Evolutionary conservation across 345 rosid genomes (phyloP).

Genomic region (Sonneratia alba): DNA sequence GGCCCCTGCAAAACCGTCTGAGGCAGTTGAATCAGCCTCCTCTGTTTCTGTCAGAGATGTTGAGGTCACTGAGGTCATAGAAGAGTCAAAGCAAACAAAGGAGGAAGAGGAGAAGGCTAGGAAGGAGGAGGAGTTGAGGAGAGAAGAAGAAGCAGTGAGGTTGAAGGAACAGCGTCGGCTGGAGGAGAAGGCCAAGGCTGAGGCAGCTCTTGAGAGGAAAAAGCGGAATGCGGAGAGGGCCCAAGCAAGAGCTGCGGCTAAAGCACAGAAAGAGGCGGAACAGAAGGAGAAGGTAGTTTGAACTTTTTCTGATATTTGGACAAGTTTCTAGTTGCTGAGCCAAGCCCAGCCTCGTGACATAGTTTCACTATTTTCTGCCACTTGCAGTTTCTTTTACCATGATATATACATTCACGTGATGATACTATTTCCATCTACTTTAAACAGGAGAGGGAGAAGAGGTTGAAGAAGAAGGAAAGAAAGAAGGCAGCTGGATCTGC

Average conservation of each 20-base stretch:
- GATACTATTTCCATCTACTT: neutral
- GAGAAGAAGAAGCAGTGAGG: conserved; percentile 50
- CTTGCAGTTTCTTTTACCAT: neutral
- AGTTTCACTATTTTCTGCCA: too few relatives aligned
- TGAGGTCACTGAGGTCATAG: conserved; percentile 32
- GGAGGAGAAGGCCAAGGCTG: conserved; percentile 72
- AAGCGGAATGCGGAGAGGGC: conserved; percentile 64
- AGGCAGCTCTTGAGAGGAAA: conserved; percentile 76
- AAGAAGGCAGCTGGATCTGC: conserved; percentile 22
- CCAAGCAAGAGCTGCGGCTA: conserved; percentile 53
- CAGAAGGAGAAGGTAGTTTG: conserved; percentile 56
- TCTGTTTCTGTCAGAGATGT: conserved; percentile 29
- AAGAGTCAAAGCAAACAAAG: conserved; percentile 38
- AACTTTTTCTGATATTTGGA: neutral
- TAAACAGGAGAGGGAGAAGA: conserved; percentile 77
- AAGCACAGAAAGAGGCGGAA: conserved; percentile 73
- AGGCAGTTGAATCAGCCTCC: conserved; percentile 16
- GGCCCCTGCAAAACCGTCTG: conserved; percentile 27
- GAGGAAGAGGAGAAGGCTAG: conserved; percentile 73
- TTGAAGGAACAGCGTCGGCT: conserved; percentile 53
- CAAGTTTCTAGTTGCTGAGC: neutral
- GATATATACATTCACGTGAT: neutral
- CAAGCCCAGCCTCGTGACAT: neutral
- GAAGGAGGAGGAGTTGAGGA: conserved; percentile 63
- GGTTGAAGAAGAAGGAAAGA: conserved; percentile 64